A percentile compares a stretch with the other conserved stretches of the same genome.
Conservation (phyloP, 805 yeast genomes). For the Candida ovalis region DNA sequence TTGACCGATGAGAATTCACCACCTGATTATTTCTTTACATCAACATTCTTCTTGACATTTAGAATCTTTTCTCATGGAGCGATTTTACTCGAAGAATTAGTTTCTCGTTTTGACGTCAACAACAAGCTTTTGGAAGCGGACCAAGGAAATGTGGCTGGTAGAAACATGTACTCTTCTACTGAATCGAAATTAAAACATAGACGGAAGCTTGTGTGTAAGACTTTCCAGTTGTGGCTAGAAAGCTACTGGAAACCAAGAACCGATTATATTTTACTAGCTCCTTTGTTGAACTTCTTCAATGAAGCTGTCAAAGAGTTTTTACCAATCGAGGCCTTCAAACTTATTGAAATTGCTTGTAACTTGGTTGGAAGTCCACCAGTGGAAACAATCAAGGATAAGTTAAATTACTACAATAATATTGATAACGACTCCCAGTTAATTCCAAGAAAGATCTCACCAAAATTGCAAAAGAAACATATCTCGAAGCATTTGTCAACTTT, state of each 20-base stretch:
- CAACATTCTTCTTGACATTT: constrained; percentile 76
- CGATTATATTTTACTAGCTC: constrained; percentile 62
- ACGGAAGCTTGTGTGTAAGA: constrained; percentile 60
- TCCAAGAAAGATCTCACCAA: constrained; percentile 44
- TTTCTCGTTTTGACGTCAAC: constrained; percentile 57
- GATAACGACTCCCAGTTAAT: constrained; percentile 45
- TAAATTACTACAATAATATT: constrained; percentile 32
- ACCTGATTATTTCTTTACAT: constrained; percentile 63
- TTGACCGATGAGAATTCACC: constrained; percentile 62
- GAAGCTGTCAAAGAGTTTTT: constrained; percentile 61
- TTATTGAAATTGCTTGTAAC: constrained; percentile 60
- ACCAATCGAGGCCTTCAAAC: constrained; percentile 61
- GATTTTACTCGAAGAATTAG: constrained; percentile 65
- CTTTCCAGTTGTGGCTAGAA: constrained; percentile 83
- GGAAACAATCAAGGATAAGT: constrained; percentile 33
- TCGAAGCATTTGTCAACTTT: constrained; percentile 24
- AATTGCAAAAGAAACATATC: constrained; percentile 29
- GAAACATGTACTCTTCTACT: constrained; percentile 34
- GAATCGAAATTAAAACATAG: constrained; percentile 52
- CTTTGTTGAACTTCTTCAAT: constrained; percentile 72
- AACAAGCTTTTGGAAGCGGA: constrained; percentile 33
- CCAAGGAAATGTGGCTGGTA: constrained; percentile 15
- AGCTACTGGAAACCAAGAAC: constrained; percentile 74
- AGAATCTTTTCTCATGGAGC: constrained; percentile 64
- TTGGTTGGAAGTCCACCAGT: constrained; percentile 53